Base-by-base conservation (phyloP, 1,284 basidiomycete species). In the Stereum hirsutum region DNA sequence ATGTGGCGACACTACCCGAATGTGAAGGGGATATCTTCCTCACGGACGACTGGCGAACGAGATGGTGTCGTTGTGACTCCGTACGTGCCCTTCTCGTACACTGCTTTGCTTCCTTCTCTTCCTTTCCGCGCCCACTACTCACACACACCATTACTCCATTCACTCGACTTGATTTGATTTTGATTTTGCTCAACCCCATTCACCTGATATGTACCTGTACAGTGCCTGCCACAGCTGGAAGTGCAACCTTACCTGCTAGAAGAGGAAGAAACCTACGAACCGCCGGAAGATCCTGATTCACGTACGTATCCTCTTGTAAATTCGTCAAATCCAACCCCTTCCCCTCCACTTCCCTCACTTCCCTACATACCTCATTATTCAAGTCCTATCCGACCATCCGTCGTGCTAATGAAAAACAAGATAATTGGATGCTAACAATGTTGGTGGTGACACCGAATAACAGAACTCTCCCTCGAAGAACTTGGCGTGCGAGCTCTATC, bases 241-340 rank as follows among this genome's bases (percentile, higher is more conserved):
- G 56, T 57, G 8, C 61, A 72, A 50, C 65, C 72, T 14, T 88
- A 70, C 57, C 66, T 89, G 20, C 59, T 85, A n/a, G 70, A 81
- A 47, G 81, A 83, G 55, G 86, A 89, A 52, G 84, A 86, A 35
- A 86, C 80, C 0, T 89, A 86, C 49, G 81, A 87, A 55, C 84
- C 81, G 0, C 85, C 86, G 2, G 77, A 84, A 54, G 87, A 89
- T 57, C 85, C 86, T 12, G 86, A 89, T 56, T 86, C 78, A 49
- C 77, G 85, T 78, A 54, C 41, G 62, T 50, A 26, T 21, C 15
- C n/a, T 12, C 7, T n/a, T n/a, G n/a, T n/a, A n/a, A n/a, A n/a
- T n/a, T n/a, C n/a, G n/a, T n/a, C n/a, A n/a, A n/a, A n/a, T n/a
- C n/a, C n/a, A n/a, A n/a, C n/a, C n/a, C n/a, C n/a, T n/a, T n/a